Conservation (phyloP, 768 basidiomycete genomes). For the Melanogaster broomeanus region DNA sequence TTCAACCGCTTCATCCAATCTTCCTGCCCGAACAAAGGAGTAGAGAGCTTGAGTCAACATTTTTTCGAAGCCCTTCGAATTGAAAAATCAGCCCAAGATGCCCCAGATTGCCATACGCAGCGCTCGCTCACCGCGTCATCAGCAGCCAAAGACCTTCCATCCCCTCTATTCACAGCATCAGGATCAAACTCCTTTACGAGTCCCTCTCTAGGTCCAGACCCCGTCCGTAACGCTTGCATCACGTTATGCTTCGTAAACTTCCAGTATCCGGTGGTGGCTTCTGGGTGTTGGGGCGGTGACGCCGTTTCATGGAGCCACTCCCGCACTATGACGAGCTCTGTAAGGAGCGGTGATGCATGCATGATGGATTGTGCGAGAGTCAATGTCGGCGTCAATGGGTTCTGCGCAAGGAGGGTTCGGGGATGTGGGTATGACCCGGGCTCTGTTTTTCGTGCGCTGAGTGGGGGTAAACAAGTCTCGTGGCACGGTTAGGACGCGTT, state of each 20-base stretch:
- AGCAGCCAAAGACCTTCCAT: constrained; percentile 59
- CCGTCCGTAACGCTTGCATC: constrained; percentile 62
- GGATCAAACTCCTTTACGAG: constrained; percentile 77
- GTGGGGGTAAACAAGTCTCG: neutral
- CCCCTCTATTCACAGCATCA: constrained; percentile 67
- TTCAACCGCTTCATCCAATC: constrained; percentile 81
- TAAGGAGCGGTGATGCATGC: constrained; percentile 62
- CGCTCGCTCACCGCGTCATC: constrained; percentile 71
- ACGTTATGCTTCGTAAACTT: constrained; percentile 77
- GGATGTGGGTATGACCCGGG: constrained; percentile 48
- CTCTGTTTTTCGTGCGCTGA: constrained; percentile 70
- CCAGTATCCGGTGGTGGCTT: constrained; percentile 82
- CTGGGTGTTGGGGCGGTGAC: constrained; percentile 57
- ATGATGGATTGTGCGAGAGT: constrained; percentile 76
- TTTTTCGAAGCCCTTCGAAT: constrained; percentile 73
- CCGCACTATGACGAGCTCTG: constrained; percentile 79
- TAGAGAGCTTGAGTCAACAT: constrained; percentile 76
- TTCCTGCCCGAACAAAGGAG: constrained; percentile 81
- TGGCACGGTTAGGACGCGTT: neutral
- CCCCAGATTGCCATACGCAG: neutral
- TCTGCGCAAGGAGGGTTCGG: constrained; percentile 57
- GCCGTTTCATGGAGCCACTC: constrained; percentile 88
- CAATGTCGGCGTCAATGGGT: constrained; percentile 82
- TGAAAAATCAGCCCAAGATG: neutral
- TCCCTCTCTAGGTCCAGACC: constrained; percentile 44